phyloP scores from a whole-genome alignment of 805 yeast genomes.

The Ogataea ganodermae region DNA sequence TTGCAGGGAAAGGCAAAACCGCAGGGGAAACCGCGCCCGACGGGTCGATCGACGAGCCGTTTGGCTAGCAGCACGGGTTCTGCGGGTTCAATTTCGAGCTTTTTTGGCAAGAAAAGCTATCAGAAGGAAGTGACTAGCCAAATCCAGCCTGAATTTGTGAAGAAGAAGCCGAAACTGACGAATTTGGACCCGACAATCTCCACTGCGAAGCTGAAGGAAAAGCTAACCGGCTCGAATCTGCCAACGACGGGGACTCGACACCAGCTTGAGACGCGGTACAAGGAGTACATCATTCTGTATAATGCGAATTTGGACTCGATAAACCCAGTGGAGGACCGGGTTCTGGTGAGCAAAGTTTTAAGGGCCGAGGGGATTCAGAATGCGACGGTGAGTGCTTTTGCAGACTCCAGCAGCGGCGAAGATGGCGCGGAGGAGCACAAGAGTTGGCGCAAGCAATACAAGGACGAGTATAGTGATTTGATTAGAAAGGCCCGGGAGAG shows the following conservation, averaged over 20 bases:
- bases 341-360: slow-evolving; percentile 54
- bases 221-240: slow-evolving; percentile 54
- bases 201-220: slow-evolving; percentile 60
- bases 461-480: slow-evolving; percentile 26
- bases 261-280: slow-evolving; percentile 69
- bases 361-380: slow-evolving; percentile 62
- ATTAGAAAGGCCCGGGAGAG: slow-evolving; percentile 28
- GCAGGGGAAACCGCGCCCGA: slow-evolving; percentile 22
- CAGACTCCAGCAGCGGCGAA: slow-evolving; percentile 21
- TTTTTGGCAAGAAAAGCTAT: slow-evolving; percentile 14
- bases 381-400: slow-evolving; percentile 14
- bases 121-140: slow-evolving; percentile 21
- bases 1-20: slow-evolving; percentile 27
- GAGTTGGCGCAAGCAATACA: slow-evolving; percentile 29
- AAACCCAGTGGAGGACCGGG: slow-evolving; percentile 58
- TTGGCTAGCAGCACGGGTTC: slow-evolving; percentile 1
- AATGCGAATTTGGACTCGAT: slow-evolving; percentile 79
- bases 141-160: slow-evolving; percentile 25
- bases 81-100: slow-evolving; percentile 17
- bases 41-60: slow-evolving; percentile 11
- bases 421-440: slow-evolving; percentile 25
- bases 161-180: slow-evolving; percentile 44
- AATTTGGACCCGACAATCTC: slow-evolving; percentile 65
- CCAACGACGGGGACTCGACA: slow-evolving; percentile 63
- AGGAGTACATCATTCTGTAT: slow-evolving; percentile 74